These are phyloP conservation scores for Ophiosphaerella korrae DNA, from an alignment of 2,329 filamentous ascomycete genomes.

Conservation along the genomic window DNA sequence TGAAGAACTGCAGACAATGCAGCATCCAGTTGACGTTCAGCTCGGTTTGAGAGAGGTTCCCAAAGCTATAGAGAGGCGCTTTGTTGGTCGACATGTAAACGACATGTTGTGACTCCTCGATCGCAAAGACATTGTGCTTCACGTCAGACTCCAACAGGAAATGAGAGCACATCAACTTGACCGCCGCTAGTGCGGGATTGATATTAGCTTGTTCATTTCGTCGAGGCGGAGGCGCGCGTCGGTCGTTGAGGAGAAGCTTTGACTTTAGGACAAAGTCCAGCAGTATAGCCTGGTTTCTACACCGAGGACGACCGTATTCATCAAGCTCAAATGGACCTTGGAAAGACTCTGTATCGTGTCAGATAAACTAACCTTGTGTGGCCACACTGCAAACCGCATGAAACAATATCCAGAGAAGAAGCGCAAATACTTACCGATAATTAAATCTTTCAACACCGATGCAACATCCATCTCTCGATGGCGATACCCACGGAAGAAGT, in stretches of 20 bases:
- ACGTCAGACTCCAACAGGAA: conserved; percentile 31
- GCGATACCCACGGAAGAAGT: conserved; percentile 26
- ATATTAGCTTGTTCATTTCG: conserved; percentile 7
- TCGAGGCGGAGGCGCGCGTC: conserved; percentile 19
- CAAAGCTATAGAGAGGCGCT: conserved; percentile 51
- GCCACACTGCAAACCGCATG: not conserved
- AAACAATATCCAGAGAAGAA: not conserved
- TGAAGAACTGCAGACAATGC: conserved; percentile 60
- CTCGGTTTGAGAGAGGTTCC: conserved; percentile 27
- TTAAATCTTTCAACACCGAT: conserved; percentile 48
- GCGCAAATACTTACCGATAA: conserved; percentile 47
- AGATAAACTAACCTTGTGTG: not conserved
- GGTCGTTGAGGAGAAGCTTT: conserved; percentile 31
- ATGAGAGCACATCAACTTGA: conserved; percentile 42
- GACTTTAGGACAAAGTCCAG: conserved; percentile 38
- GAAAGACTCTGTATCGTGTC: conserved; percentile 36
- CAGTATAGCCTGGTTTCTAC: conserved; percentile 43
- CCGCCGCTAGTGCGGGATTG: conserved; percentile 28
- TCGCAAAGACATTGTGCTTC: conserved; percentile 37
- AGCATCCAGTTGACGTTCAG: conserved; percentile 56
- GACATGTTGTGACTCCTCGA: conserved; percentile 52
- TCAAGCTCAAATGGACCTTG: conserved; percentile 19
- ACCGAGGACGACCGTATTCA: conserved; percentile 28
- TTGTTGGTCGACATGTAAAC: conserved; percentile 48
- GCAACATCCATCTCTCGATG: conserved; percentile 43